Evolutionary conservation across 306 rosid genomes (phyloP).

Genomic region (Bauhinia variegata): DNA sequence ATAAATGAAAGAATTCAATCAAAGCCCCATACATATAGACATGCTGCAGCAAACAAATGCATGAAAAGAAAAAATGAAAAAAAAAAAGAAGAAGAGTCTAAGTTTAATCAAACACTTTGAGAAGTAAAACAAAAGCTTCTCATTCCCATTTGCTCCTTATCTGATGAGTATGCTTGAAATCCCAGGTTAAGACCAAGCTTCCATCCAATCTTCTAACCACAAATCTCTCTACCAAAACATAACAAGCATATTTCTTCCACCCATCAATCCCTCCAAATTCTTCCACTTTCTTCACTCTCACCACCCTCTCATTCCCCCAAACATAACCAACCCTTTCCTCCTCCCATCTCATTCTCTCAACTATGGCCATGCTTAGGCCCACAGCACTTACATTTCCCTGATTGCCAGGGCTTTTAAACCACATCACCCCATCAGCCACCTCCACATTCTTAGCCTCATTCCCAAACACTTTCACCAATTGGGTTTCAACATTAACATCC

Average conservation of each 20-base stretch:
- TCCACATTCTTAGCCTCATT: neutral
- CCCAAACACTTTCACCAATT: conserved; percentile 22
- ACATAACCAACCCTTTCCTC: neutral
- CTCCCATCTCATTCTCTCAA: conserved; percentile 48
- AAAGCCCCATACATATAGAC: too few relatives aligned
- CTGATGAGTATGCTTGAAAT: conserved; percentile 55
- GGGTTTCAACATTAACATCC: conserved; percentile 35
- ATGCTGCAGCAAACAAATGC: too few relatives aligned
- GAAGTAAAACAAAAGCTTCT: neutral
- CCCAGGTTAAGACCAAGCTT: conserved; percentile 39
- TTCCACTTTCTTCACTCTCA: conserved; percentile 37
- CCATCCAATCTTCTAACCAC: conserved; percentile 47
- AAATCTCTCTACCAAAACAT: conserved; percentile 57
- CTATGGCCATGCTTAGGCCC: conserved; percentile 36
- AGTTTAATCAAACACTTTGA: neutral
- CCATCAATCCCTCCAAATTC: conserved; percentile 34
- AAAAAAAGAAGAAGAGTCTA: neutral
- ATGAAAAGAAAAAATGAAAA: neutral
- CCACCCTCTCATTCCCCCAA: neutral
- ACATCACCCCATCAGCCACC: conserved; percentile 32
- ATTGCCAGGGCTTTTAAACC: conserved; percentile 36
- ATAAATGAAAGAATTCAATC: too few relatives aligned
- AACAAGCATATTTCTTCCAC: conserved; percentile 51
- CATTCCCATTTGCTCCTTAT: conserved; percentile 49
- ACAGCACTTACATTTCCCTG: conserved; percentile 1